A percentile compares a stretch with the other conserved stretches of the same genome.
phyloP scores from a whole-genome alignment of 108 stramenopile genomes.

The Parietichytrium sp. region DNA sequence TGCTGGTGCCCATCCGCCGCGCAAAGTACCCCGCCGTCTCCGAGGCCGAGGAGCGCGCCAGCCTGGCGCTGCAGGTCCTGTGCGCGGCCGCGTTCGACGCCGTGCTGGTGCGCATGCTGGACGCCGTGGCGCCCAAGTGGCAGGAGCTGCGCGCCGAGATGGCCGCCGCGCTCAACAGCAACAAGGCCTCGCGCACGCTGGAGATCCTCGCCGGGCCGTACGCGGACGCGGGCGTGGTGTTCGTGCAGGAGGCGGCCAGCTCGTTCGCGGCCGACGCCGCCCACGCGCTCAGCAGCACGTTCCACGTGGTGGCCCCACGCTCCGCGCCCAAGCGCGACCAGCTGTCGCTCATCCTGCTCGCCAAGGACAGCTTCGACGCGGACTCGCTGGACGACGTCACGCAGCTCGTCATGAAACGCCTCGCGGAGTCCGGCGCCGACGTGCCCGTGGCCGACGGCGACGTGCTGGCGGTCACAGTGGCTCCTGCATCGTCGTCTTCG shows the following conservation, averaged over 20 bases:
- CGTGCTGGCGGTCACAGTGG: conserved; percentile 63
- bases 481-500: conserved; percentile 44
- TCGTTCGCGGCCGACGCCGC: conserved; percentile 68
- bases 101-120: conserved; percentile 89
- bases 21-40: conserved; percentile 85
- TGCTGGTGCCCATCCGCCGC: conserved; percentile 80
- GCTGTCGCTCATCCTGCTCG: conserved; percentile 75
- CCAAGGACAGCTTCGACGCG: conserved; percentile 63
- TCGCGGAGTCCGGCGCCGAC: conserved; percentile 58
- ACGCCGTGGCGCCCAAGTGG: conserved; percentile 76
- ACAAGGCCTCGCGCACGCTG: conserved; percentile 80
- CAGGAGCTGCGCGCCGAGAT: conserved; percentile 77
- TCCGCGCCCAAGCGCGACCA: conserved; percentile 74
- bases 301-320: conserved; percentile 62
- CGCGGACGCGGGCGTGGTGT: conserved; percentile 77
- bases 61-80: conserved; percentile 80
- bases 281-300: conserved; percentile 55
- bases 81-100: conserved; percentile 87
- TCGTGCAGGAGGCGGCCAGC: conserved; percentile 83
- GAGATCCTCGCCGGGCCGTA: conserved; percentile 78
- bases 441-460: conserved; percentile 80
- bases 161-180: conserved; percentile 75
- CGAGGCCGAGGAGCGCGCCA: conserved; percentile 75
- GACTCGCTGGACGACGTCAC: conserved; percentile 63
- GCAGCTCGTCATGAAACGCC: conserved; percentile 52